Evolutionary conservation across 2,329 filamentous ascomycete genomes (phyloP).

Genomic region (Thelonectria olida): DNA sequence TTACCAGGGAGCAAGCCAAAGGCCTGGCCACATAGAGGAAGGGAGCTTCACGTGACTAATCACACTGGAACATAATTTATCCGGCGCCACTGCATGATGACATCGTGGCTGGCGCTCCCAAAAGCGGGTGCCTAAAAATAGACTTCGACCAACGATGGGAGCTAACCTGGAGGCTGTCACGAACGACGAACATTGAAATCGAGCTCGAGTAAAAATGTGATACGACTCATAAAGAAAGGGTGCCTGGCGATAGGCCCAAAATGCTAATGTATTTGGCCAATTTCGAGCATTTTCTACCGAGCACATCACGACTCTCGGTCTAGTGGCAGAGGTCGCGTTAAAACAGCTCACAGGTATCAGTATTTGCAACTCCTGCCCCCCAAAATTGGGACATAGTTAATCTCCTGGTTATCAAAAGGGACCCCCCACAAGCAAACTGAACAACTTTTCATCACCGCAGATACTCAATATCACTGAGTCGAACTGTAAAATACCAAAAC

Average conservation of each 20-base stretch:
- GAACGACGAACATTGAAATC: background rate
- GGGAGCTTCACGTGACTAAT: background rate
- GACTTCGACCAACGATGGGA: background rate
- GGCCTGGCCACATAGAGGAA: slow-evolving; percentile 37
- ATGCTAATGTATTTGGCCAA: too few species aligned
- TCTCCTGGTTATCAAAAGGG: too few species aligned
- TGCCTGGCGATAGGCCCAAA: too few species aligned
- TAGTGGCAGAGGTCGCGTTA: too few species aligned
- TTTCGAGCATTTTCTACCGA: too few species aligned
- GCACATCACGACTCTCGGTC: too few species aligned
- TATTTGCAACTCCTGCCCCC: too few species aligned
- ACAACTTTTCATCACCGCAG: background rate
- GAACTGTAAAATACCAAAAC: background rate
- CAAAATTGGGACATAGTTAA: too few species aligned
- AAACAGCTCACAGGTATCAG: too few species aligned
- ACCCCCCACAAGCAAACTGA: too few species aligned
- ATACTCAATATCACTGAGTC: background rate
- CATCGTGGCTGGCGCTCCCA: background rate
- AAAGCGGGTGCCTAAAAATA: background rate
- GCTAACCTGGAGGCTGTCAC: background rate
- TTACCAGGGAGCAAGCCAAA: slow-evolving; percentile 42
- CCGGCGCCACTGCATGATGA: background rate
- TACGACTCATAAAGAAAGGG: too few species aligned
- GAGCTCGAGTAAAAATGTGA: background rate
- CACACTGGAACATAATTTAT: background rate